Conservation (phyloP, 2,329 filamentous ascomycete genomes). For the Talaromyces pinophilus region DNA sequence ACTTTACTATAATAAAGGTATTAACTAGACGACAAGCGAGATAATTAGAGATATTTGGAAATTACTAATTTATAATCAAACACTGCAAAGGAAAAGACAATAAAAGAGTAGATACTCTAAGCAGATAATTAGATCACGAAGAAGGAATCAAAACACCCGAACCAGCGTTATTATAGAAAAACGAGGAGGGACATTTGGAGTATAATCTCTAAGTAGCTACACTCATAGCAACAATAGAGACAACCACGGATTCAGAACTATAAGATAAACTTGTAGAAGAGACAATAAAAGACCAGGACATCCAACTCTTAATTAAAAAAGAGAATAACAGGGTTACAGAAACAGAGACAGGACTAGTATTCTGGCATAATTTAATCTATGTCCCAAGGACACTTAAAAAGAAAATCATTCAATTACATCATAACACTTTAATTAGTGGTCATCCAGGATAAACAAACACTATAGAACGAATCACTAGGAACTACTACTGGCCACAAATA, state of each 20-base stretch:
- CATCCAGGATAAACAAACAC: no score
- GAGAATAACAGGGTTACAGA: neutral
- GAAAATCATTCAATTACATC: neutral
- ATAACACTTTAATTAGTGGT: no score
- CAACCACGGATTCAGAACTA: no score
- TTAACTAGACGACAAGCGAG: neutral
- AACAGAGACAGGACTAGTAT: neutral
- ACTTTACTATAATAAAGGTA: neutral
- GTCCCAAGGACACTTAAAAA: neutral
- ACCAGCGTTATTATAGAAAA: no score
- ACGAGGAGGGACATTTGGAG: no score
- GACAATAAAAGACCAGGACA: no score
- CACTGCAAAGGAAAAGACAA: neutral
- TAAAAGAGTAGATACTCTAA: neutral
- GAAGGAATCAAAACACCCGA: no score
- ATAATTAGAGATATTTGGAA: neutral
- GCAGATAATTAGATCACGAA: neutral
- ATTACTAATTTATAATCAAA: no score
- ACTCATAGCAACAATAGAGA: no score
- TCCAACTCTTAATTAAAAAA: neutral
- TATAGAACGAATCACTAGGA: no score
- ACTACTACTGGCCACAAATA: no score
- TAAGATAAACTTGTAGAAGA: no score
- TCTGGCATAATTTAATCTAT: neutral
- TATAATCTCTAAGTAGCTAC: neutral